Percentiles rank a stretch among this genome's conserved stretches.
Evolutionary conservation across 106 monocot genomes (phyloP).

Genomic region (Iris macrosiphon): DNA sequence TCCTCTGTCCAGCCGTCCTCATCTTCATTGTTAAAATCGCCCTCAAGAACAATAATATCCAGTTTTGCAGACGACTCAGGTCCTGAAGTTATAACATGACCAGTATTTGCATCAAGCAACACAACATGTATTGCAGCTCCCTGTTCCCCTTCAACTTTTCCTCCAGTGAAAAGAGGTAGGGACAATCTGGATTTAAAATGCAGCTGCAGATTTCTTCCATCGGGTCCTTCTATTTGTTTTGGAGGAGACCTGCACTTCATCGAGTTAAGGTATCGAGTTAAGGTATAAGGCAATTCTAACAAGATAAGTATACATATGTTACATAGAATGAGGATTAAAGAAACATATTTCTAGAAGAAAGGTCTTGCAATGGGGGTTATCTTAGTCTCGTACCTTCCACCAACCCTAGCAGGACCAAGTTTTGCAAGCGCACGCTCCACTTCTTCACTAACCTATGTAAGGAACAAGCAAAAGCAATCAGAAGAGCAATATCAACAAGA

Average conservation of each 20-base stretch:
- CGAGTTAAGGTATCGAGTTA: not conserved
- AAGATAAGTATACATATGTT: not conserved
- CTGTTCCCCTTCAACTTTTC: constrained; percentile 42
- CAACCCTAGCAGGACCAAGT: constrained; percentile 41
- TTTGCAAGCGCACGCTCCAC: constrained; percentile 62
- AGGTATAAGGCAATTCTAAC: not conserved
- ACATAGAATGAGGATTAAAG: not conserved
- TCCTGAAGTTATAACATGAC: constrained; percentile 27
- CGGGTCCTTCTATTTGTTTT: constrained; percentile 33
- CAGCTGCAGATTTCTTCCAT: constrained; percentile 38
- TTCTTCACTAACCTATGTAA: constrained; percentile 56
- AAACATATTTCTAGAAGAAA: not conserved
- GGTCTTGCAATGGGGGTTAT: not conserved
- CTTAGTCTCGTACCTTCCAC: constrained; percentile 28
- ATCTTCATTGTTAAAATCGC: constrained; percentile 34
- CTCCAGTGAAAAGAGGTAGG: constrained; percentile 33
- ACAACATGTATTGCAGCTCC: constrained; percentile 47
- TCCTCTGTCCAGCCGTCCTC: constrained; percentile 33
- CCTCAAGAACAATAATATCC: constrained; percentile 34
- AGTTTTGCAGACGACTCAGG: constrained; percentile 32
- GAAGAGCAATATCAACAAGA: not conserved
- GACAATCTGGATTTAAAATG: constrained; percentile 36
- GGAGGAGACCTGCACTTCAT: constrained; percentile 23
- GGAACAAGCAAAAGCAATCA: not conserved
- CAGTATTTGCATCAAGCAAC: constrained; percentile 30